Base-by-base conservation (phyloP, 257 asterid genomes). In the Salvia rosmarinus region DNA sequence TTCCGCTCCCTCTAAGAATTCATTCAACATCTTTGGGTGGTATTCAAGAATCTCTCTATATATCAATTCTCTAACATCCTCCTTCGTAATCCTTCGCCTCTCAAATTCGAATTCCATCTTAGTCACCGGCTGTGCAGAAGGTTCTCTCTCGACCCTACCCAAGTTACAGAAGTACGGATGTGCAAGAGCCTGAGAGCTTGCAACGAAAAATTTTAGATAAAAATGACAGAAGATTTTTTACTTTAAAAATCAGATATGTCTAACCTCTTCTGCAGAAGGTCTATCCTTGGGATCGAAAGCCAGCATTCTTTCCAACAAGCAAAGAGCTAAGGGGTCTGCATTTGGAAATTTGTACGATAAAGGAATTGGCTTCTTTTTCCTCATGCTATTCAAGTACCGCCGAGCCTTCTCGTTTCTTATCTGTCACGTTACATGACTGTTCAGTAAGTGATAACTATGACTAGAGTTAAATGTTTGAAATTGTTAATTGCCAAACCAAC, bases 91-190 rank as follows among this genome's bases (percentile, higher is more conserved):
- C 83, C 98, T 92, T 67, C 98, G 89, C 77, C 98, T 84, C 82
- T 92, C 98, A 79, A 92, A 92, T 78, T 92, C 98, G 52, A 92
- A 92, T 79, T 92, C 98, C 96, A 92, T 90, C 85, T 92, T 92
- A 49, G 96, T 86, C 47, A 90, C 96, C 0, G 98, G 95, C 74
- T 90, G 98, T 44, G 98, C 90, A 43, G 96, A 88, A 68, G 98
- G 98, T 69, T 92, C 98, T 82, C 98, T 88, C 84, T 92, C 98
- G 55, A 90, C 98, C 81, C 88, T 90, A 76, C 97, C 97, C 85
- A 92, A 84, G 85, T 92, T 92, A 73, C 90, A 85, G 83, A 92
- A 92, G 81, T 92, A 92, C 49, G 97, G 97, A 87, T 92, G 97
- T 64, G 98, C 96, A 80, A 92, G 96, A 70, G 98, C 97, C 98